Percentiles rank a stretch among this genome's conserved stretches.
These are phyloP conservation scores for Talaromyces liani DNA, from an alignment of 495 filamentous ascomycete genomes.

Conservation along the genomic window DNA sequence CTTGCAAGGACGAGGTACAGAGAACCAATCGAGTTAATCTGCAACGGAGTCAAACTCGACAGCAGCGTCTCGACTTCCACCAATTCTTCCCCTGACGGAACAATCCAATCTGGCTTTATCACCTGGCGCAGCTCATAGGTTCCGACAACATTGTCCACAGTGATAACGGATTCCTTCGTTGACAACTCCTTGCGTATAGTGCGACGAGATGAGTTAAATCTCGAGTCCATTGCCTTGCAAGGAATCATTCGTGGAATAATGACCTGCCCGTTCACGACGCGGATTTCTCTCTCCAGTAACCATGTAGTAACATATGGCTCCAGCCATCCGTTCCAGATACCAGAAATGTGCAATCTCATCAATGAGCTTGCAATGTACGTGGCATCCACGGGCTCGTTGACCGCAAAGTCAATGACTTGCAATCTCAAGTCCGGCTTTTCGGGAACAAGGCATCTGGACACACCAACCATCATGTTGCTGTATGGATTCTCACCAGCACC, in stretches of 20 bases:
- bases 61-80: background rate
- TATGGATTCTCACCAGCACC: background rate
- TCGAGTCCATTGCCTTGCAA: background rate
- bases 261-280: background rate
- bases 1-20: background rate
- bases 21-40: background rate
- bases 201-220: background rate
- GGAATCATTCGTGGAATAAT: background rate
- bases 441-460: background rate
- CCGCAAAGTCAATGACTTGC: background rate
- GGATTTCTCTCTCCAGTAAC: background rate
- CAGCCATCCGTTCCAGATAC: background rate
- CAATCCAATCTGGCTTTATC: background rate
- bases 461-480: background rate
- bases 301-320: background rate
- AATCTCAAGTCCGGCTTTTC: background rate
- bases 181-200: background rate
- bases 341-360: background rate
- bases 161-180: background rate
- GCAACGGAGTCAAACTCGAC: background rate
- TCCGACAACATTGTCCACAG: background rate
- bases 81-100: background rate
- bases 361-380: background rate
- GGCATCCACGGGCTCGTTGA: background rate
- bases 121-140: background rate